These are phyloP conservation scores for Cochlearia excelsa DNA, from an alignment of 345 rosid genomes.

Conservation along the genomic window DNA sequence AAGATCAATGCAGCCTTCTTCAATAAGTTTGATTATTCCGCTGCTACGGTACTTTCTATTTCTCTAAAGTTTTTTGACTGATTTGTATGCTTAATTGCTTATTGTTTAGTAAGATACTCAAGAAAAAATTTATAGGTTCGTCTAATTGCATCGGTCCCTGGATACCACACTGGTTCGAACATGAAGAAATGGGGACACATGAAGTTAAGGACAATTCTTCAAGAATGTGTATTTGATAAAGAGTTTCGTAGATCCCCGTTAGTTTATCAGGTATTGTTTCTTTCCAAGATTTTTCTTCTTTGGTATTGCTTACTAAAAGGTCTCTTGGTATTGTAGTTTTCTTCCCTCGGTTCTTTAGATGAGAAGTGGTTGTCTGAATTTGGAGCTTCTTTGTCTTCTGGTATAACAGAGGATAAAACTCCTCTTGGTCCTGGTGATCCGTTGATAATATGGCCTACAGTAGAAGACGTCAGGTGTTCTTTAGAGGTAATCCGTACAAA, in stretches of 20 bases:
- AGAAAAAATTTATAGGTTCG: constrained; percentile 59
- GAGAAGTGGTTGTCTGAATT: constrained; percentile 94
- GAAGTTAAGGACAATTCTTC: constrained; percentile 69
- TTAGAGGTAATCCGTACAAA: constrained; percentile 61
- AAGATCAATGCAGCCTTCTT: constrained; percentile 73
- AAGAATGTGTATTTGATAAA: constrained; percentile 66
- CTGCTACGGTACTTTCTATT: constrained; percentile 51
- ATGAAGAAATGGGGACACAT: constrained; percentile 92
- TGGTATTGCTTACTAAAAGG: constrained; percentile 5
- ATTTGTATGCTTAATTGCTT: background rate
- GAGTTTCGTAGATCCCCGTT: constrained; percentile 81
- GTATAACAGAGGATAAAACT: constrained; percentile 63
- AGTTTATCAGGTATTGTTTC: constrained; percentile 71
- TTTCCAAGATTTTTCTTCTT: background rate
- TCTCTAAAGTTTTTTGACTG: background rate
- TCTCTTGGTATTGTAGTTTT: constrained; percentile 52
- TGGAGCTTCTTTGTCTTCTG: constrained; percentile 79
- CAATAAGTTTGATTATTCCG: constrained; percentile 71
- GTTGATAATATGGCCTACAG: constrained; percentile 84
- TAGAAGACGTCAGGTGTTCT: constrained; percentile 89
- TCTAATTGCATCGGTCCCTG: constrained; percentile 88
- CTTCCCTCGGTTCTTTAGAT: constrained; percentile 90
- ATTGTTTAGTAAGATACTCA: constrained; percentile 9
- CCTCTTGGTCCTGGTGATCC: constrained; percentile 83
- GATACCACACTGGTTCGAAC: constrained; percentile 76